A percentile compares a stretch with the other conserved stretches of the same genome.
Conservation (phyloP, 2,329 filamentous ascomycete genomes). For the Monosporascus sp. region DNA sequence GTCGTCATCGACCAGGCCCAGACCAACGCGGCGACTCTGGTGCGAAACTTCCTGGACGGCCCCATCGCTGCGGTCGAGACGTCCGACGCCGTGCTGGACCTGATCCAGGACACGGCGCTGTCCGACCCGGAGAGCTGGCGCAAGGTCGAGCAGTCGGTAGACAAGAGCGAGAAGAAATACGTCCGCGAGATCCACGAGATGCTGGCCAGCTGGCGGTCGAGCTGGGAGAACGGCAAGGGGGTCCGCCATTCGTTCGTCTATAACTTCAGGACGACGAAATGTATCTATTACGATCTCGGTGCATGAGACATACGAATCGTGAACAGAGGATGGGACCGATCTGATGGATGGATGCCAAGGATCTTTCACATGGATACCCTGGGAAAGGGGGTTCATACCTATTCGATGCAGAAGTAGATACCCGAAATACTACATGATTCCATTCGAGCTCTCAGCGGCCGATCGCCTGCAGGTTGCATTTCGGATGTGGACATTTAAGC, state of each 20-base stretch:
- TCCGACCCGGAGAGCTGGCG: constrained; percentile 82
- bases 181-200: constrained; percentile 76
- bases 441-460: no score
- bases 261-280: constrained; percentile 80
- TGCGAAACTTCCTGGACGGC: constrained; percentile 67
- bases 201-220: constrained; percentile 57
- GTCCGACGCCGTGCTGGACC: constrained; percentile 73
- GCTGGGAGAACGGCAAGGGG: constrained; percentile 47
- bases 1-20: constrained; percentile 79
- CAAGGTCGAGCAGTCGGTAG: constrained; percentile 70
- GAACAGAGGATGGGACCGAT: constrained; percentile 10
- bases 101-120: constrained; percentile 68
- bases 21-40: constrained; percentile 52
- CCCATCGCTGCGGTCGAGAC: constrained; percentile 87
- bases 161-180: constrained; percentile 74
- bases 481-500: no score
- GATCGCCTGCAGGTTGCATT: no score
- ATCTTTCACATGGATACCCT: no score
- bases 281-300: constrained; percentile 78
- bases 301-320: constrained; percentile 23
- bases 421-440: no score
- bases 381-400: no score
- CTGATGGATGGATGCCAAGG: neutral
- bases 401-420: no score
- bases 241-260: constrained; percentile 79